A percentile compares a stretch with the other conserved stretches of the same genome.
phyloP scores from a whole-genome alignment of 2,329 filamentous ascomycete genomes.

The Trichoderma aggressivum region DNA sequence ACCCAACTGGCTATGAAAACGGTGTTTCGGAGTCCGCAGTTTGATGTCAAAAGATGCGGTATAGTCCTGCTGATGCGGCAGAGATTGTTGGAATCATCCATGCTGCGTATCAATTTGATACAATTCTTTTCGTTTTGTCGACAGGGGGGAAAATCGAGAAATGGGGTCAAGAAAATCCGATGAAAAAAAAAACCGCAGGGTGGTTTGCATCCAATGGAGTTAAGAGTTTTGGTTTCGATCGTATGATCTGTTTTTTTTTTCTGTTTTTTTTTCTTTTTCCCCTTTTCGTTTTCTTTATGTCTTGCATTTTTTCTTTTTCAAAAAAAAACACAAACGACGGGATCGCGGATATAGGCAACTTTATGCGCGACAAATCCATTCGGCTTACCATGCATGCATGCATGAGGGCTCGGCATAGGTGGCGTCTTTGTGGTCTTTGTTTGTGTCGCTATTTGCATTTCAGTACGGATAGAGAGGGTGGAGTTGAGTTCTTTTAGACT shows the following conservation, averaged over 20 bases:
- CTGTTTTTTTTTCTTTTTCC: conserved; percentile 24
- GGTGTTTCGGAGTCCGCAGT: not conserved
- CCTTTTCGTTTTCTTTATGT: conserved; percentile 27
- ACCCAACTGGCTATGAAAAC: not conserved
- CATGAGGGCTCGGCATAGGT: conserved; percentile 31
- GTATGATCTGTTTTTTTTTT: conserved; percentile 25
- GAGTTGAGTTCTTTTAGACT: conserved; percentile 40
- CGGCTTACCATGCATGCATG: conserved; percentile 27
- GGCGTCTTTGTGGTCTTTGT: conserved; percentile 26
- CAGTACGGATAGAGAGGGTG: conserved; percentile 36
- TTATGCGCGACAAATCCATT: conserved; percentile 13
- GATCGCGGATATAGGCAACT: conserved; percentile 16
- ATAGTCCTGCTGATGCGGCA: not conserved
- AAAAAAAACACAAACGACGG: conserved; percentile 6
- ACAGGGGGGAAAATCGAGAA: not conserved
- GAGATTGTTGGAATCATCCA: not conserved
- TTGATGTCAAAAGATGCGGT: not conserved
- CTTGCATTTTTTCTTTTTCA: conserved; percentile 30
- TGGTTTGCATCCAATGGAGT: conserved; percentile 40
- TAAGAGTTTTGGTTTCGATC: conserved; percentile 23
- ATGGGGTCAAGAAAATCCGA: conserved; percentile 24
- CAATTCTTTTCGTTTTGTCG: not conserved
- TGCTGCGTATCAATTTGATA: not conserved
- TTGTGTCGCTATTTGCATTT: conserved; percentile 34
- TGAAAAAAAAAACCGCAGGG: conserved; percentile 55